These are phyloP conservation scores for Phoma sp. DNA, from an alignment of 2,329 filamentous ascomycete genomes.

Conservation along the genomic window DNA sequence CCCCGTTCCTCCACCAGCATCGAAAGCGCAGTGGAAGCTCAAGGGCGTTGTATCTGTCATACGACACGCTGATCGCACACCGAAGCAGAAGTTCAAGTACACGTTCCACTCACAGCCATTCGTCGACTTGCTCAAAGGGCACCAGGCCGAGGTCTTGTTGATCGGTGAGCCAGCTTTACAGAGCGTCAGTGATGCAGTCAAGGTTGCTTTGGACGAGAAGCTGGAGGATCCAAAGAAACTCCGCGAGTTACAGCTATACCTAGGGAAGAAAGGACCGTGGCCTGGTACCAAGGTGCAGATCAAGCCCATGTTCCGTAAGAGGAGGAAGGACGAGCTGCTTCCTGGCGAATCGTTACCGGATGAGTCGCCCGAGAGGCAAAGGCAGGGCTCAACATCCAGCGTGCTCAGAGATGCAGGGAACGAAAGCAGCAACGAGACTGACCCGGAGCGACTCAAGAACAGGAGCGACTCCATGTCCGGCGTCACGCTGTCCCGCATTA, in stretches of 20 bases:
- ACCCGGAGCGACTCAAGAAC: constrained; percentile 34
- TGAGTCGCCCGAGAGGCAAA: constrained; percentile 36
- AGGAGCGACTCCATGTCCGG: constrained; percentile 83
- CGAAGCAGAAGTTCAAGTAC: constrained; percentile 99
- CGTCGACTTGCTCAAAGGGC: constrained; percentile 90
- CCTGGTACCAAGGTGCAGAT: constrained; percentile 98
- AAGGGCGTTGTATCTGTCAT: constrained; percentile 98
- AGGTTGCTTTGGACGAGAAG: constrained; percentile 76
- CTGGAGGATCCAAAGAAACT: constrained; percentile 88
- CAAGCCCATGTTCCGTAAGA: constrained; percentile 97
- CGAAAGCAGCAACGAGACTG: constrained; percentile 21
- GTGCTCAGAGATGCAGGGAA: constrained; percentile 32
- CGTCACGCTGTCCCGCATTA: constrained; percentile 90
- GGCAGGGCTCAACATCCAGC: constrained; percentile 23
- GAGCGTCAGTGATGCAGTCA: constrained; percentile 88
- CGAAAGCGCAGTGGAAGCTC: constrained; percentile 95
- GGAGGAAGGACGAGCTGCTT: constrained; percentile 68
- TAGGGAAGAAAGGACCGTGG: constrained; percentile 92
- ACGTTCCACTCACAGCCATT: constrained; percentile 98
- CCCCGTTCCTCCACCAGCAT: constrained; percentile 58
- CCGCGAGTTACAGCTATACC: constrained; percentile 80
- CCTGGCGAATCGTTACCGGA: constrained; percentile 41
- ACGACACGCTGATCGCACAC: constrained; percentile 93
- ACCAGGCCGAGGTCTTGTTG: constrained; percentile 93
- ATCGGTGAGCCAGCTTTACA: constrained; percentile 88